phyloP scores from a whole-genome alignment of 2,329 filamentous ascomycete species.

The Sclerotinia nivalis region DNA sequence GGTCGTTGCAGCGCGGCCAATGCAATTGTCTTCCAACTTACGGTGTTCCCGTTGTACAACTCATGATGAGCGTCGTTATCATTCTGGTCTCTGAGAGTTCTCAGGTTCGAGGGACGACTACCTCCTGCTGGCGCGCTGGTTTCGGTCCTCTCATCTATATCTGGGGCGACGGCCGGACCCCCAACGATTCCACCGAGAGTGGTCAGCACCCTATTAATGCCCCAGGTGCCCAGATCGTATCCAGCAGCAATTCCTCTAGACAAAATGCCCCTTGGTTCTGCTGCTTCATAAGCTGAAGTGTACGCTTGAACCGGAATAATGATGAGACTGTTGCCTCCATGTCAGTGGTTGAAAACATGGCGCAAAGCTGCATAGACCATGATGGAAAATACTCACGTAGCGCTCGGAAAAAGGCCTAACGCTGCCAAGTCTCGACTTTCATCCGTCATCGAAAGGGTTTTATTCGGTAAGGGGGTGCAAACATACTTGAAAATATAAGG shows the following conservation, averaged over 20 bases:
- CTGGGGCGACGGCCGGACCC: slow-evolving; percentile 27
- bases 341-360: neutral
- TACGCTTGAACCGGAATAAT: slow-evolving; percentile 69
- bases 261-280: slow-evolving; percentile 31
- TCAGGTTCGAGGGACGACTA: slow-evolving; percentile 46
- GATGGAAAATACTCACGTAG: slow-evolving; percentile 52
- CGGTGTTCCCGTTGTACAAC: slow-evolving; percentile 90
- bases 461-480: slow-evolving; percentile 74
- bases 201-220: slow-evolving; percentile 46
- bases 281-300: slow-evolving; percentile 56
- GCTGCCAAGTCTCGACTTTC: slow-evolving; percentile 68
- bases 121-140: slow-evolving; percentile 30
- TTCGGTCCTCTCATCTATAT: neutral
- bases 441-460: slow-evolving; percentile 71
- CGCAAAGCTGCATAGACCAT: neutral
- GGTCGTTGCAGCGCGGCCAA: neutral
- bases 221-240: slow-evolving; percentile 45
- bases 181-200: slow-evolving; percentile 46
- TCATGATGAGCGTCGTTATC: slow-evolving; percentile 62
- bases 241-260: slow-evolving; percentile 45
- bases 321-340: slow-evolving; percentile 52
- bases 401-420: slow-evolving; percentile 73
- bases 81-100: slow-evolving; percentile 56
- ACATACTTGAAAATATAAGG: slow-evolving; percentile 87
- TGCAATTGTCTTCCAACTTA: slow-evolving; percentile 43